These are phyloP conservation scores for Macadamia integrifolia DNA, from an alignment of 164 flowering plant genomes.

Conservation along the genomic window DNA sequence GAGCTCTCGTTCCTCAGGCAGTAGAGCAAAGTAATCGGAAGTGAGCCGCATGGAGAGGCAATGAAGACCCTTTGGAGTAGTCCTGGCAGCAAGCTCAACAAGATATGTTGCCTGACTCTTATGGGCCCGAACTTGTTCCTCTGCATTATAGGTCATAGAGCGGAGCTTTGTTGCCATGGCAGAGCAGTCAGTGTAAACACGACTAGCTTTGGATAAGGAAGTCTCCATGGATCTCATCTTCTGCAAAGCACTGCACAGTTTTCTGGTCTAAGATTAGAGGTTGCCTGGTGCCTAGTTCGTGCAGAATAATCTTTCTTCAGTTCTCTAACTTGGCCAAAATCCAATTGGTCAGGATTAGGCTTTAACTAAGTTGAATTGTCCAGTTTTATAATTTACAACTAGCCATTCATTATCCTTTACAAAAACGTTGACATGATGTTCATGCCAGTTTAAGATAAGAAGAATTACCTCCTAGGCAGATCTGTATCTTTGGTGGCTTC, in stretches of 20 bases:
- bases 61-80: constrained; percentile 27
- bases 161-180: constrained; percentile 69
- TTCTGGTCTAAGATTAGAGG: constrained; percentile 9
- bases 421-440: too few species aligned
- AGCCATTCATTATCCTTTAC: too few species aligned
- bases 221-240: constrained; percentile 73
- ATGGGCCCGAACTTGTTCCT: constrained; percentile 59
- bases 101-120: constrained; percentile 33
- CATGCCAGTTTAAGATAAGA: too few species aligned
- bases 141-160: constrained; percentile 69
- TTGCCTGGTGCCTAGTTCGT: not conserved
- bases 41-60: constrained; percentile 79
- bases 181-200: constrained; percentile 59
- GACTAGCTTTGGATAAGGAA: constrained; percentile 60
- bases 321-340: too few species aligned
- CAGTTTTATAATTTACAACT: too few species aligned
- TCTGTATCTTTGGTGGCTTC: constrained; percentile 68
- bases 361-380: too few species aligned
- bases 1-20: constrained; percentile 47
- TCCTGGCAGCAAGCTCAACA: constrained; percentile 69
- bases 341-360: too few species aligned
- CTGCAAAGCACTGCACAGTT: constrained; percentile 58
- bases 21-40: constrained; percentile 63
- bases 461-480: constrained; percentile 63
- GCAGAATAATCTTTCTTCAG: too few species aligned